Evolutionary conservation across 345 rosid genomes (phyloP).

Genomic region (Streptanthus diversifolius): DNA sequence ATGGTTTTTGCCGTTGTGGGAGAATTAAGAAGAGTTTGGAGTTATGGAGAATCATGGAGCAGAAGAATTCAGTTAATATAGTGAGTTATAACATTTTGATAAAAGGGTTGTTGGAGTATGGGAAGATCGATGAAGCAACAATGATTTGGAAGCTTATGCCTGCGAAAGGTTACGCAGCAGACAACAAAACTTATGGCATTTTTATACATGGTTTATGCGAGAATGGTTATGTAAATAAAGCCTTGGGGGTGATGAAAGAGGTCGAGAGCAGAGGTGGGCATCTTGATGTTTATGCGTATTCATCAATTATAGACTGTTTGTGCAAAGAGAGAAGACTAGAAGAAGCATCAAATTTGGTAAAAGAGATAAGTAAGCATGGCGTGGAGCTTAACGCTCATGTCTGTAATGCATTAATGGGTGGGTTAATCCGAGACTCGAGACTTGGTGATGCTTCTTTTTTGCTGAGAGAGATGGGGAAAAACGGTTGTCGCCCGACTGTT

Average conservation of each 20-base stretch:
- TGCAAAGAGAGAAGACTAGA: constrained; percentile 68
- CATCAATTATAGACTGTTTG: constrained; percentile 67
- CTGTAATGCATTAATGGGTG: constrained; percentile 62
- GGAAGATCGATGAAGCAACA: constrained; percentile 63
- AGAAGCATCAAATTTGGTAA: constrained; percentile 55
- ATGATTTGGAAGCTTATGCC: constrained; percentile 58
- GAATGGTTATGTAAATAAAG: constrained; percentile 70
- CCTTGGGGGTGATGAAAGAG: constrained; percentile 52
- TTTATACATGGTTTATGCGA: constrained; percentile 74
- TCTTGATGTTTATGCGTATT: constrained; percentile 62
- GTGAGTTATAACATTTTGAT: constrained; percentile 74
- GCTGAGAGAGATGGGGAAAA: constrained; percentile 52
- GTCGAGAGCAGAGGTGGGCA: constrained; percentile 45
- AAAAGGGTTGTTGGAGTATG: constrained; percentile 61
- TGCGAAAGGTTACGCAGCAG: constrained; percentile 46
- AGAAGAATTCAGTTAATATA: constrained; percentile 47
- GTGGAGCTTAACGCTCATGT: constrained; percentile 50
- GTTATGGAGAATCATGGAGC: constrained; percentile 74
- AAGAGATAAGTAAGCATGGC: constrained; percentile 46
- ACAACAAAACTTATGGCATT: constrained; percentile 60
- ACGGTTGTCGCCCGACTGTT: constrained; percentile 49
- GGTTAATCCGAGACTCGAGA: constrained; percentile 59
- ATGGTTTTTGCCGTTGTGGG: constrained; percentile 61
- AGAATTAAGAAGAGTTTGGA: constrained; percentile 62
- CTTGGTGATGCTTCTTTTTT: constrained; percentile 55